Evolutionary conservation across 176 grass and related monocot species (phyloP), one percentile per base, ranked within the genome.

Genomic region (Hordeum marinum): DNA sequence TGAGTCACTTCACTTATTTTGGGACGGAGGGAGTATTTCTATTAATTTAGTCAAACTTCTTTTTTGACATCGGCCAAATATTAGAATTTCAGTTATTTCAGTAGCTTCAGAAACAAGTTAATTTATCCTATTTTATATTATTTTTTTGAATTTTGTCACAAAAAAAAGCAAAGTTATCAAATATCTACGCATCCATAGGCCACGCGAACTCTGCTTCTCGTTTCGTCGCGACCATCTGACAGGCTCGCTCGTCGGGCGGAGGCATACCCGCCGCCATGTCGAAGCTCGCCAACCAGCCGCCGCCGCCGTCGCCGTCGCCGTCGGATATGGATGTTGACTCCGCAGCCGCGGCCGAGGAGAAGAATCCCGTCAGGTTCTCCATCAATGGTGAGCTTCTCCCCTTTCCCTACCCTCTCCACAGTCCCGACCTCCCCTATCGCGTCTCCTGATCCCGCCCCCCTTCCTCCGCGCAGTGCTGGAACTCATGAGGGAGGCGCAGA

Each of bases 401-500:
- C 71, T 20, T 4, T 31, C 71, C 4, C 4, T 74, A 9, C 12
- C 23, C 40, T 26, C 21, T 39, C 35, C 12, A 42, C 24, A 17
- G 48, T 20, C 9, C 31, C 73, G 55, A 78, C 40, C 48, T 46
- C 35, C 55, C 42, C 35, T 35, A 11, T 35, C 8, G 12, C 5
- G 24, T 82, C 55, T 46, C 76, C 40, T 88, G 68, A 81, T 67
- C 21, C 31, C 31, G 14, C n/a, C 21, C 64, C 32, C 3, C 46
- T 20, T 50, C 68, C 40, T 68, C 58, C 71, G 54, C 39, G 63
- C 86, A 98, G 96, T 98, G 75, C 75, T 96, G 82, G 89, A 96
- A 81, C 85, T 95, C n/a, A 89, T 94, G 61, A 95, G 92, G 88
- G 92, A 91, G 11, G 77, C 96, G 34, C 96, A 98, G 91, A 98